Evolutionary conservation across 2,329 filamentous ascomycete genomes (phyloP).

Genomic region (Clarireedia monteithiana): DNA sequence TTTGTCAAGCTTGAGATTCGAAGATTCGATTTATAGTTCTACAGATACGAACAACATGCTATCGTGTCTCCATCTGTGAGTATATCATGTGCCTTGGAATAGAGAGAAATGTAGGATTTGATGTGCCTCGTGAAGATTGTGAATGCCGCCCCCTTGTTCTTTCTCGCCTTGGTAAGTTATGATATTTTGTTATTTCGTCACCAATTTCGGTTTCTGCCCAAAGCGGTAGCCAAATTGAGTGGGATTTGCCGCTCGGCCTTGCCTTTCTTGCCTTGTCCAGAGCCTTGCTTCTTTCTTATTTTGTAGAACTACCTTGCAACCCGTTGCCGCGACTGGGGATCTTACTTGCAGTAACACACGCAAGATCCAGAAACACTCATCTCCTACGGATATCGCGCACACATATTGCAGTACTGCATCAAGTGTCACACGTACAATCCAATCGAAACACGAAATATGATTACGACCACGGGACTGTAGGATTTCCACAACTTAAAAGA

Average conservation of each 20-base stretch:
- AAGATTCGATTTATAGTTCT: too few species aligned
- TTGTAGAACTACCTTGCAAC: neutral
- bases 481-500: neutral
- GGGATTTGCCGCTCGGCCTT: neutral
- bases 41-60: neutral
- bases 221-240: too few species aligned
- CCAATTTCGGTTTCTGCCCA: neutral
- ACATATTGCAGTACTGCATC: neutral
- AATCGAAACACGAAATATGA: neutral
- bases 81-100: neutral
- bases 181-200: neutral
- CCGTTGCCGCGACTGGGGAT: neutral
- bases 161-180: too few species aligned
- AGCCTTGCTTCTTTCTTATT: too few species aligned
- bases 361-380: neutral
- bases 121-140: neutral
- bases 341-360: too few species aligned
- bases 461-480: neutral
- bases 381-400: neutral
- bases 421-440: too few species aligned
- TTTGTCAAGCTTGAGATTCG: too few species aligned
- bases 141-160: neutral
- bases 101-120: neutral
- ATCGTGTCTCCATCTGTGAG: constrained; percentile 20
- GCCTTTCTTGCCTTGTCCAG: neutral